Percentiles rank a stretch among this genome's conserved stretches.
phyloP scores from a whole-genome alignment of 129 eudicot species.

The Flaveria trinervia region DNA sequence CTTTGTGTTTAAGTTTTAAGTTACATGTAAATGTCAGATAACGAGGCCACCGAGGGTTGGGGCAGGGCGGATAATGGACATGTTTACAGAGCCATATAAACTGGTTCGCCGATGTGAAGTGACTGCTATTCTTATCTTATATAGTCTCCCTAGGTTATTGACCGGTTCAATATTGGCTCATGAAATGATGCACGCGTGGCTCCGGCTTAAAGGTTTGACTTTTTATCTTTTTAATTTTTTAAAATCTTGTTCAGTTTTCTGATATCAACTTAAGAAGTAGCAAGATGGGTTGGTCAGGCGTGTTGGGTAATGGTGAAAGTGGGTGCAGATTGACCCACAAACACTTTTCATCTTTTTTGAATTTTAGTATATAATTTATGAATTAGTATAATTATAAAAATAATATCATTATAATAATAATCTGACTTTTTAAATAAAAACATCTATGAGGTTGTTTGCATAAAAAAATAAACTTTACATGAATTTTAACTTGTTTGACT shows the following conservation, averaged over 20 bases:
- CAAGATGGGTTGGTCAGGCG: background rate
- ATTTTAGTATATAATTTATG: too few species aligned
- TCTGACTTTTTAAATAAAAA: too few species aligned
- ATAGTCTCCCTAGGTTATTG: slow-evolving; percentile 43
- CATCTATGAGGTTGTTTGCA: too few species aligned
- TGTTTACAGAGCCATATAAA: slow-evolving; percentile 74
- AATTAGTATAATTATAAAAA: background rate
- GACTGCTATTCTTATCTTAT: slow-evolving; percentile 38
- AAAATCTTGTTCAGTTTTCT: background rate
- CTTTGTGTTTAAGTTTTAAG: background rate
- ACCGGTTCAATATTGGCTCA: slow-evolving; percentile 42
- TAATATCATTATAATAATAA: background rate
- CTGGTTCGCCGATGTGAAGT: slow-evolving; percentile 43
- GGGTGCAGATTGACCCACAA: background rate
- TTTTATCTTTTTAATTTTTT: slow-evolving; percentile 4
- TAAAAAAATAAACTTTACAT: background rate
- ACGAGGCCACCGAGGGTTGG: slow-evolving; percentile 48
- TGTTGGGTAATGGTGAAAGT: background rate
- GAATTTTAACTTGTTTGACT: background rate
- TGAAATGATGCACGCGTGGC: slow-evolving; percentile 50
- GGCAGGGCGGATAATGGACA: slow-evolving; percentile 69
- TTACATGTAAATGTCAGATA: slow-evolving; percentile 26
- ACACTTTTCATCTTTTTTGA: background rate
- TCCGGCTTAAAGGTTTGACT: slow-evolving; percentile 38
- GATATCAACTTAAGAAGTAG: background rate